A percentile compares a stretch with the other conserved stretches of the same genome.
Conservation (phyloP, 2,329 filamentous ascomycete species). For the Lachnellula hyalina region DNA sequence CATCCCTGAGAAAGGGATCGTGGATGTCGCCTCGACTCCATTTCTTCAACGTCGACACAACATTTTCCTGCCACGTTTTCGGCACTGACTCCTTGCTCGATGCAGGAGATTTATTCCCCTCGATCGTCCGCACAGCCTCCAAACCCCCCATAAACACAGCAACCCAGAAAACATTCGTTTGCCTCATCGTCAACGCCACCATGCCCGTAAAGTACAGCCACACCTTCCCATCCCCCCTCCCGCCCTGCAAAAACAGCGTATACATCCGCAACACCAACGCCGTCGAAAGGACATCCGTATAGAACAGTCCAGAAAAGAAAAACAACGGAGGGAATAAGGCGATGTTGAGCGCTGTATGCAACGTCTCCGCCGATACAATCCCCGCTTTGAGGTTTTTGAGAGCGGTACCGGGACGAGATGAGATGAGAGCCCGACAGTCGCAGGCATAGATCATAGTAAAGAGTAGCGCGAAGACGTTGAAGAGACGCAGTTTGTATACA, state of each 20-base stretch:
- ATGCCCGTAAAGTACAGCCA: slow-evolving; percentile 52
- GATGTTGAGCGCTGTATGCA: slow-evolving; percentile 69
- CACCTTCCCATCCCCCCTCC: slow-evolving; percentile 11
- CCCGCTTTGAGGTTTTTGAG: slow-evolving; percentile 3
- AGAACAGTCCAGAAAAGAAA: slow-evolving; percentile 94
- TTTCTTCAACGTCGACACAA: slow-evolving; percentile 8
- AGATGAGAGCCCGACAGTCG: slow-evolving; percentile 23
- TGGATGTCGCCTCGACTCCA: slow-evolving; percentile 48
- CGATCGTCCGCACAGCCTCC: slow-evolving; percentile 49
- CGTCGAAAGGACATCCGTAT: slow-evolving; percentile 85
- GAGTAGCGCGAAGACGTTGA: slow-evolving; percentile 43
- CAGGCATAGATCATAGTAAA: slow-evolving; percentile 33
- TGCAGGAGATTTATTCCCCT: slow-evolving; percentile 33
- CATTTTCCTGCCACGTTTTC: slow-evolving; percentile 7
- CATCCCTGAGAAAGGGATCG: slow-evolving; percentile 44
- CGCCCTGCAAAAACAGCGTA: slow-evolving; percentile 42
- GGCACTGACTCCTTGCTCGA: slow-evolving; percentile 1
- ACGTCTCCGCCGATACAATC: slow-evolving; percentile 7
- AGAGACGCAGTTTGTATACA: slow-evolving; percentile 41
- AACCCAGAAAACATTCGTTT: slow-evolving; percentile 97
- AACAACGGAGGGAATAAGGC: slow-evolving; percentile 84
- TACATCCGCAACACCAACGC: slow-evolving; percentile 69
- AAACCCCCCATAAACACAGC: slow-evolving; percentile 67
- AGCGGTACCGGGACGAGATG: background rate
- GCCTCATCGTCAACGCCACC: slow-evolving; percentile 68